A percentile compares a stretch with the other conserved stretches of the same genome.
These are phyloP conservation scores for Pseudocercospora macadamiae DNA, from an alignment of 2,329 filamentous ascomycete genomes.

Conservation along the genomic window DNA sequence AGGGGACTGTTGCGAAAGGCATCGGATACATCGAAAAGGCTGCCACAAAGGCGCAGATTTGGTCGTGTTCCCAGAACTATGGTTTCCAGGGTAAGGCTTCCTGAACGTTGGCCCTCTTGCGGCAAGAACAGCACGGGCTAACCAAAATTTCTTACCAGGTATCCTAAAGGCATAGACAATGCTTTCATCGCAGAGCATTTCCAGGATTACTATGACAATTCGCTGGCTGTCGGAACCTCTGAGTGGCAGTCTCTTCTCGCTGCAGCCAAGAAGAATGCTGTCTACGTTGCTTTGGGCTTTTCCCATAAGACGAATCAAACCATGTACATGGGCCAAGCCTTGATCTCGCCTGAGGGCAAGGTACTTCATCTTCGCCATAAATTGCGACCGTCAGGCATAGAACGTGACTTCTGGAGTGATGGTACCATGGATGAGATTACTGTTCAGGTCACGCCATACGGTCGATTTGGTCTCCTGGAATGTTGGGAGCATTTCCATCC, in stretches of 20 bases:
- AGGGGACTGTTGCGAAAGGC: background rate
- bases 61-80: constrained; percentile 4
- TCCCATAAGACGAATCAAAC: background rate
- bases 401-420: constrained; percentile 2
- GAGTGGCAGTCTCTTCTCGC: background rate
- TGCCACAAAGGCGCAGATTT: background rate
- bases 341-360: constrained; percentile 3
- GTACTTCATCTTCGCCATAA: background rate
- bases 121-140: too few species aligned
- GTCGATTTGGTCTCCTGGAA: background rate
- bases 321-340: constrained; percentile 7
- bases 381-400: background rate
- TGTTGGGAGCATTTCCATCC: constrained; percentile 5
- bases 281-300: constrained; percentile 1
- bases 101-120: background rate
- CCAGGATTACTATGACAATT: constrained; percentile 1
- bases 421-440: background rate
- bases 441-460: background rate
- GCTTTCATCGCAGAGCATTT: background rate
- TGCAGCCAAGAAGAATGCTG: background rate
- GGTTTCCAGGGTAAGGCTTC: constrained; percentile 7
- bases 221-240: background rate
- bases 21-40: background rate
- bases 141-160: background rate
- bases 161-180: background rate